These are phyloP conservation scores for Aeschynomene evenia DNA, from an alignment of 306 rosid genomes.

Conservation along the genomic window DNA sequence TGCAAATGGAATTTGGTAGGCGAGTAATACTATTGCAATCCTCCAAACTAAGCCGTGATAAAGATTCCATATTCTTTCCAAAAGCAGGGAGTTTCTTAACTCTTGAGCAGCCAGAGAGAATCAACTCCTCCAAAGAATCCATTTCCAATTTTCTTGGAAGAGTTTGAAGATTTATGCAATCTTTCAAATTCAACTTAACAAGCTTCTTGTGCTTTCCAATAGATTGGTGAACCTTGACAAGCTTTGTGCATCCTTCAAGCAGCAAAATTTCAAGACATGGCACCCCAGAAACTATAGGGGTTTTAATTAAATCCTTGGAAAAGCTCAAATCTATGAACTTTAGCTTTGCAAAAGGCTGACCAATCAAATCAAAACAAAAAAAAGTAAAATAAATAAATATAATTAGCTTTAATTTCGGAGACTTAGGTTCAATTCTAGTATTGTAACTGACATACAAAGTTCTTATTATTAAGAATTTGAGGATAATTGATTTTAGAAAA, in stretches of 20 bases:
- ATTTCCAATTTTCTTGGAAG: neutral
- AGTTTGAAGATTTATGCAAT: conserved; percentile 13
- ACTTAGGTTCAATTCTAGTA: neutral
- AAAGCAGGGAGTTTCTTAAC: conserved; percentile 2
- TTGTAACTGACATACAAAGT: neutral
- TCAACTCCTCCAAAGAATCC: conserved; percentile 4
- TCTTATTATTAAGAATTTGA: no score
- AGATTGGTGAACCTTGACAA: conserved; percentile 4
- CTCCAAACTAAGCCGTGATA: conserved; percentile 5
- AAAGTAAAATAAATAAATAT: neutral
- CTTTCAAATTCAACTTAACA: neutral
- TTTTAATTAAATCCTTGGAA: neutral
- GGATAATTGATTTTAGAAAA: no score
- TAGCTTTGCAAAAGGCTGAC: conserved; percentile 14
- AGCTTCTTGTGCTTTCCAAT: conserved; percentile 20
- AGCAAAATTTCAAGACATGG: conserved; percentile 18
- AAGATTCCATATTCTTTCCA: conserved; percentile 7
- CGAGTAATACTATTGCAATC: neutral
- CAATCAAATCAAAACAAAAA: neutral
- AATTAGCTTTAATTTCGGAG: neutral
- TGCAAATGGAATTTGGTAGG: conserved; percentile 15
- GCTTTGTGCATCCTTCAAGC: conserved; percentile 19
- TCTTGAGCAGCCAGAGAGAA: conserved; percentile 9
- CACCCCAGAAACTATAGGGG: conserved; percentile 9
- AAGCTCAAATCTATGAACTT: conserved; percentile 19